phyloP scores from a whole-genome alignment of 805 yeast genomes.

The Millerago galiae region DNA sequence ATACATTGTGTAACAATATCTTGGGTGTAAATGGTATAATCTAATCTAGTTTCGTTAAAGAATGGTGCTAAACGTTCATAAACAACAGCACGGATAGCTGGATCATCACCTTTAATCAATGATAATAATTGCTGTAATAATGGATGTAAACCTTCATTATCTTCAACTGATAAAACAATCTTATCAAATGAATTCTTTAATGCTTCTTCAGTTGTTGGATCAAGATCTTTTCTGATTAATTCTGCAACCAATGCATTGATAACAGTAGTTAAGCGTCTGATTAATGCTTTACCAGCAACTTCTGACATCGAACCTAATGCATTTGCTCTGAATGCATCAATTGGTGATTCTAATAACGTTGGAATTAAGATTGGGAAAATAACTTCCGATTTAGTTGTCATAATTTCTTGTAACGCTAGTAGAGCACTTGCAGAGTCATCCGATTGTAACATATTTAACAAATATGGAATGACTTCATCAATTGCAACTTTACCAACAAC shows the following conservation, averaged over 20 bases:
- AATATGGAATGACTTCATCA: constrained; percentile 81
- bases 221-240: constrained; percentile 33
- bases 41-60: constrained; percentile 59
- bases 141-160: constrained; percentile 77
- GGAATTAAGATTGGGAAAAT: constrained; percentile 94
- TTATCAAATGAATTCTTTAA: constrained; percentile 54
- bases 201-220: constrained; percentile 31
- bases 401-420: constrained; percentile 82
- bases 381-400: constrained; percentile 83
- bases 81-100: constrained; percentile 53
- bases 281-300: constrained; percentile 81
- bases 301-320: constrained; percentile 83
- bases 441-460: constrained; percentile 61
- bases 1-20: constrained; percentile 74
- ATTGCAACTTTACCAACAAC: constrained; percentile 78
- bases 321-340: constrained; percentile 76
- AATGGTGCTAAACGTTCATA: constrained; percentile 65
- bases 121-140: constrained; percentile 74
- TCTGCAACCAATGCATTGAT: constrained; percentile 69
- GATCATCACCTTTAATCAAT: constrained; percentile 70
- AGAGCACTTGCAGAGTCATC: constrained; percentile 69
- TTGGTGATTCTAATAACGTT: constrained; percentile 72
- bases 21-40: constrained; percentile 63
- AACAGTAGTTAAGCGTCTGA: constrained; percentile 64
- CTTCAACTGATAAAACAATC: constrained; percentile 66